Evolutionary conservation across 345 rosid species (phyloP).

Genomic region (Citrus medica): DNA sequence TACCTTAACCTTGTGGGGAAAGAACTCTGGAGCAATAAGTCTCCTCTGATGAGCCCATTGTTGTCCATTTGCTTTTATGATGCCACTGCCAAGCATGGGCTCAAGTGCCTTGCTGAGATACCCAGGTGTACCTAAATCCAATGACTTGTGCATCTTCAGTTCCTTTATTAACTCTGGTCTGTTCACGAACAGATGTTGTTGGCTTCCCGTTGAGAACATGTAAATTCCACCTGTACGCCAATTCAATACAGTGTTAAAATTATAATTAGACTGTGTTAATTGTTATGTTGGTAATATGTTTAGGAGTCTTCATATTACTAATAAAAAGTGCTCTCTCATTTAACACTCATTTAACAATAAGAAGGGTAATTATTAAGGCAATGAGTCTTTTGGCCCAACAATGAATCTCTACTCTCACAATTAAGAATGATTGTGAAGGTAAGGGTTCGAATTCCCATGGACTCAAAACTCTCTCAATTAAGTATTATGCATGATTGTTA

Average conservation of each 20-base stretch:
- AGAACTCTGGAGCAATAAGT: constrained; percentile 32
- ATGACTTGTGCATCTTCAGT: constrained; percentile 20
- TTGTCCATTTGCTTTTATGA: constrained; percentile 21
- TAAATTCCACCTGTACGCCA: constrained; percentile 14
- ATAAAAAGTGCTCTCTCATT: no score
- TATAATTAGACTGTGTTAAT: no score
- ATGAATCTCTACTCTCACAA: no score
- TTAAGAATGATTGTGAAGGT: no score
- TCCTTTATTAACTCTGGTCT: constrained; percentile 18
- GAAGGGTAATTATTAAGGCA: no score
- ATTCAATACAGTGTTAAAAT: no score
- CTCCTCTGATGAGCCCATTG: constrained; percentile 30
- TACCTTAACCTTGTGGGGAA: constrained; percentile 31
- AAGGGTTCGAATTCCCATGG: accelerated
- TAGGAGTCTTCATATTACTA: no score
- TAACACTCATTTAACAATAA: no score
- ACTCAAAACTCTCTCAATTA: no score
- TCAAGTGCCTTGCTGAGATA: neutral
- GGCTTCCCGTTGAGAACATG: constrained; percentile 26
- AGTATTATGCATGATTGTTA: no score
- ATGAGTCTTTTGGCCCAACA: no score
- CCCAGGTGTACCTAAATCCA: constrained; percentile 26
- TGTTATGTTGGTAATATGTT: no score
- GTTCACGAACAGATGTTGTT: constrained; percentile 17
- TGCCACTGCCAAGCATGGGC: constrained; percentile 33